A percentile compares a stretch with the other conserved stretches of the same genome.
phyloP scores from a whole-genome alignment of 306 rosid genomes.

The Albizia julibrissin region DNA sequence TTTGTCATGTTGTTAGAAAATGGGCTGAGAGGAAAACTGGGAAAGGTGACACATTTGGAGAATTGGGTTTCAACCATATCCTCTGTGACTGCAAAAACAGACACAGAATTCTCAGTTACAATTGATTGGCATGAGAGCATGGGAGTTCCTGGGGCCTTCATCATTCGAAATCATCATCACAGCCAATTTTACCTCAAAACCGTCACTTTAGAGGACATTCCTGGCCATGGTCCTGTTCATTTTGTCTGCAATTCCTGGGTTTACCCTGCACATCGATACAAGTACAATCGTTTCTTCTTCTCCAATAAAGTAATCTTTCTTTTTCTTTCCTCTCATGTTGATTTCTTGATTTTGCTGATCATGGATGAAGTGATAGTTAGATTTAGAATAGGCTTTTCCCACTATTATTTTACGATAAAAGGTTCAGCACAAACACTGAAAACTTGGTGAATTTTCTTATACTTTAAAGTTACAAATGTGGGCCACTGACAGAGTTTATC shows the following conservation, averaged over 20 bases:
- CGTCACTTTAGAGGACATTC: slow-evolving; percentile 63
- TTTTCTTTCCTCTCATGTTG: not conserved
- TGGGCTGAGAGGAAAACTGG: slow-evolving; percentile 52
- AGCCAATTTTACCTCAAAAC: slow-evolving; percentile 78
- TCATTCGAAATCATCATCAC: slow-evolving; percentile 65
- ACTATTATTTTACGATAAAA: not conserved
- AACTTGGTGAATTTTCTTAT: not conserved
- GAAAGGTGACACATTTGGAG: slow-evolving; percentile 65
- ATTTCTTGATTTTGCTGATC: not conserved
- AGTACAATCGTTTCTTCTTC: slow-evolving; percentile 70
- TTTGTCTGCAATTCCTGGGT: slow-evolving; percentile 97
- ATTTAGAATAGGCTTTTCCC: not conserved
- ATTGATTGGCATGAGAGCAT: slow-evolving; percentile 76
- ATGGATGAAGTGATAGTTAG: not conserved
- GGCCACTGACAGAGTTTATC: not conserved
- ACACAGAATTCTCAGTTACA: slow-evolving; percentile 45
- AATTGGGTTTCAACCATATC: slow-evolving; percentile 61
- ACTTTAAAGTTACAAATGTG: not conserved
- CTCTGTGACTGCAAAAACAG: slow-evolving; percentile 44
- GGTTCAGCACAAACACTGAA: not conserved
- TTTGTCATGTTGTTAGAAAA: slow-evolving; percentile 34
- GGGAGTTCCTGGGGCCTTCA: slow-evolving; percentile 82
- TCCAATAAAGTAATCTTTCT: slow-evolving; percentile 59
- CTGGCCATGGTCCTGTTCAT: slow-evolving; percentile 57
- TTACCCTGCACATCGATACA: slow-evolving; percentile 77